Percentiles rank a stretch among this genome's conserved stretches.
These are phyloP conservation scores for Penicillium egyptiacum DNA, from an alignment of 495 filamentous ascomycete species.

Conservation along the genomic window DNA sequence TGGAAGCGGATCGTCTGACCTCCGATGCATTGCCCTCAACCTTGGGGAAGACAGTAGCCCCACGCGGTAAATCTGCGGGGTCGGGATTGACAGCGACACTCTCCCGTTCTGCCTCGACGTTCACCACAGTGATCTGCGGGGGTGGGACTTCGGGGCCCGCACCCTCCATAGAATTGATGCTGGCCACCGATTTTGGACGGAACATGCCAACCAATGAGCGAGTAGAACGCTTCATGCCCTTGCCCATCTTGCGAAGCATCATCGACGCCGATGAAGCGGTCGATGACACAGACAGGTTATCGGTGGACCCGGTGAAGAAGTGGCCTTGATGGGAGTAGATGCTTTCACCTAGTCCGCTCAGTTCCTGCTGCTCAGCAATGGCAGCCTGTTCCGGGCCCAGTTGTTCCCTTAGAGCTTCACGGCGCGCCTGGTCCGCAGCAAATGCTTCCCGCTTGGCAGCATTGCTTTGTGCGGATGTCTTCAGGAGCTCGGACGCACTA, in stretches of 20 bases:
- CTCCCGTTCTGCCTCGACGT: conserved; percentile 88
- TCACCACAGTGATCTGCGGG: conserved; percentile 89
- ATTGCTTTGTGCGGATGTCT: conserved; percentile 67
- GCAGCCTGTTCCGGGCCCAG: conserved; percentile 84
- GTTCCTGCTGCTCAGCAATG: conserved; percentile 89
- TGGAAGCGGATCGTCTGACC: conserved; percentile 28
- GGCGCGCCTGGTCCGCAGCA: conserved; percentile 65
- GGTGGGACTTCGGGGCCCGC: conserved; percentile 56
- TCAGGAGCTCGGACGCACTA: conserved; percentile 87
- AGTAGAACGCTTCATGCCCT: conserved; percentile 89
- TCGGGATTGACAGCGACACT: conserved; percentile 77
- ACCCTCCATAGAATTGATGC: conserved; percentile 66
- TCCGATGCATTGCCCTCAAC: conserved; percentile 58
- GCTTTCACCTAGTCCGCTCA: conserved; percentile 82
- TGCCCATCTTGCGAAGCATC: conserved; percentile 99
- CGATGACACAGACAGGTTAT: conserved; percentile 95
- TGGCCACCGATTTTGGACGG: conserved; percentile 87
- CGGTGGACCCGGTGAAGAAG: conserved; percentile 87
- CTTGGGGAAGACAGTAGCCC: conserved; percentile 83
- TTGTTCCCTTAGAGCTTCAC: conserved; percentile 68
- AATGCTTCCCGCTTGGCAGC: conserved; percentile 50
- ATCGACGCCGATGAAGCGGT: conserved; percentile 97
- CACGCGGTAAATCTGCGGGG: conserved; percentile 63
- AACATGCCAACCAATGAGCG: conserved; percentile 93
- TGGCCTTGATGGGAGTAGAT: conserved; percentile 89